These are phyloP conservation scores for Calonectria leucothoes DNA, from an alignment of 2,329 filamentous ascomycete species.

Conservation along the genomic window DNA sequence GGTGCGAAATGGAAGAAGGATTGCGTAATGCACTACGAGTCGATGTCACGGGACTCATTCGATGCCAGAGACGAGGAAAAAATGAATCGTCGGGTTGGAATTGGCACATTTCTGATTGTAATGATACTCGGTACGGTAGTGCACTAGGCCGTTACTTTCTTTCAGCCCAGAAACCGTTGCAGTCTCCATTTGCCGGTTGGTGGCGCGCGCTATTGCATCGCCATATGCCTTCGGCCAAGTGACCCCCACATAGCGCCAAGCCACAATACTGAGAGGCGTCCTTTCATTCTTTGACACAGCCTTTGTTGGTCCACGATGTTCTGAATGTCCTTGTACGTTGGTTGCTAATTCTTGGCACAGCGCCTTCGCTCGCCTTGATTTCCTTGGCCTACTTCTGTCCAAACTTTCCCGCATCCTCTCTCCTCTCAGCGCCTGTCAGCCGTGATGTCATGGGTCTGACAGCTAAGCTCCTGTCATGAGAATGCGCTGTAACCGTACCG, in stretches of 20 bases:
- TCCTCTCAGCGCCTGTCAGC: neutral
- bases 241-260: neutral
- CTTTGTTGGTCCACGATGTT: neutral
- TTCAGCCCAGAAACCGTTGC: neutral
- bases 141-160: neutral
- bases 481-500: neutral
- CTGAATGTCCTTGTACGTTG: neutral
- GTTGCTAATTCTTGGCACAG: neutral
- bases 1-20: neutral
- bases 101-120: neutral
- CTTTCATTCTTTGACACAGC: neutral
- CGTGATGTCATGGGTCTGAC: neutral
- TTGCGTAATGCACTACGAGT: conserved; percentile 35
- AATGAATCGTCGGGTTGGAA: neutral
- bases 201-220: neutral
- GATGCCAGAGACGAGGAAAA: neutral
- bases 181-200: neutral
- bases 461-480: neutral
- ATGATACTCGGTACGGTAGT: neutral
- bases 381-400: neutral
- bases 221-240: neutral
- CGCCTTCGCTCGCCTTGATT: no score
- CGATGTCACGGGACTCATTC: conserved; percentile 18
- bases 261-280: neutral
- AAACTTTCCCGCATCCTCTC: neutral